These are phyloP conservation scores for Yamadazyma sp. DNA, from an alignment of 1,139 yeast species.

Conservation along the genomic window DNA sequence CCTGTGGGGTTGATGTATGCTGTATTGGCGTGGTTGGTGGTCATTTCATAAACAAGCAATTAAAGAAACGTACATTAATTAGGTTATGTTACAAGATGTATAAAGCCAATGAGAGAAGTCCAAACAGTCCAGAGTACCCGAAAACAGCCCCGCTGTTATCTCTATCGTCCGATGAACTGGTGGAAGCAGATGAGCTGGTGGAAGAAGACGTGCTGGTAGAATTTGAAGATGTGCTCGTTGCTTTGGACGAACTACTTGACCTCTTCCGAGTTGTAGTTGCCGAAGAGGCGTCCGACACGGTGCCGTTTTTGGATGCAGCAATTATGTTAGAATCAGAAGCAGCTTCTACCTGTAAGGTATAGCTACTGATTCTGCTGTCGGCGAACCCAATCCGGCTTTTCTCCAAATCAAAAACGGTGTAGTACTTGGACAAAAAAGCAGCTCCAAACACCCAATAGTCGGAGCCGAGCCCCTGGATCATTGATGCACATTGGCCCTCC, in stretches of 20 bases:
- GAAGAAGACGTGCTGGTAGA: conserved; percentile 3
- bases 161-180: conserved; percentile 4
- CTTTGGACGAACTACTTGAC: conserved; percentile 2
- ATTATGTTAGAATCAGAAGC: background rate
- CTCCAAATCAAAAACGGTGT: conserved; percentile 60
- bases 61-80: background rate
- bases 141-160: conserved; percentile 12
- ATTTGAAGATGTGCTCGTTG: conserved; percentile 4
- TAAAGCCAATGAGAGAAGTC: background rate
- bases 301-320: background rate
- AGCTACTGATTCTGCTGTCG: conserved; percentile 16
- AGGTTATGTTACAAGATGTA: conserved; percentile 2
- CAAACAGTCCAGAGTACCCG: conserved; percentile 3
- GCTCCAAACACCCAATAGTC: conserved; percentile 58
- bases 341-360: conserved; percentile 10
- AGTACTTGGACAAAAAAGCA: conserved; percentile 56
- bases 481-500: conserved; percentile 61
- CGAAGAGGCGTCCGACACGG: background rate
- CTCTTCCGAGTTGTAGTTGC: background rate
- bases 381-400: conserved; percentile 50
- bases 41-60: conserved; percentile 31
- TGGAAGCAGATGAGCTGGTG: conserved; percentile 2
- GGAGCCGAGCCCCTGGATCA: conserved; percentile 54
- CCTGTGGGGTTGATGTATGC: conserved; percentile 79
- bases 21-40: conserved; percentile 75